Conservation (phyloP, 2,329 filamentous ascomycete genomes). For the Xylaria digitata region DNA sequence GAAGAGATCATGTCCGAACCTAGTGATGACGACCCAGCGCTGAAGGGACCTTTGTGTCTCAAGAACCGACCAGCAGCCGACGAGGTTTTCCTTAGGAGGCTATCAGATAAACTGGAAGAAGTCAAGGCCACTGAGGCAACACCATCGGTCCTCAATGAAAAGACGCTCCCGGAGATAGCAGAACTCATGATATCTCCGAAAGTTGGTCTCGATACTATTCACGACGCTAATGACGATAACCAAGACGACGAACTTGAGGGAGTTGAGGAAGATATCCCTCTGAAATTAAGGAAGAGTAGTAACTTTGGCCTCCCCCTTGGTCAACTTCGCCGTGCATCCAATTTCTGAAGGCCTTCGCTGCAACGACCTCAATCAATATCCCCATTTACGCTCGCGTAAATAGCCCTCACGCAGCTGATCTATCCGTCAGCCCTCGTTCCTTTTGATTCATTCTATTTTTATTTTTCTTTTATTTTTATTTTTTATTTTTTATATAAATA, state of each 20-base stretch:
- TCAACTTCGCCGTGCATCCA: conserved; percentile 32
- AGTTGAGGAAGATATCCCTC: conserved; percentile 41
- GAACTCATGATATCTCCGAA: conserved; percentile 12
- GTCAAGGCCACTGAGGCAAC: conserved; percentile 59
- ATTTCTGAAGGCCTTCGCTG: conserved; percentile 1
- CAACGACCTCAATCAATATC: background rate
- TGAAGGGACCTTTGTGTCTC: conserved; percentile 66
- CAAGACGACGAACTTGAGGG: conserved; percentile 30
- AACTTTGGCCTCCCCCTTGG: conserved; percentile 49
- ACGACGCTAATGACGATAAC: conserved; percentile 34
- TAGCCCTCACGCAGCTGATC: background rate
- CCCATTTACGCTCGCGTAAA: background rate
- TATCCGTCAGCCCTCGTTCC: background rate
- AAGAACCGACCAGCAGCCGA: conserved; percentile 67
- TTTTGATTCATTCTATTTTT: conserved; percentile 24
- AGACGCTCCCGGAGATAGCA: conserved; percentile 20
- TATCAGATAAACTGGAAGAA: conserved; percentile 64
- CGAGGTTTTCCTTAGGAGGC: conserved; percentile 62
- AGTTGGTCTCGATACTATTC: conserved; percentile 18
- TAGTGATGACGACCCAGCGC: conserved; percentile 56
- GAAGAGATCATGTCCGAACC: conserved; percentile 52
- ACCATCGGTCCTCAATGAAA: conserved; percentile 55
- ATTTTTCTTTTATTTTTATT: no score
- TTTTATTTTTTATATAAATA: no score
- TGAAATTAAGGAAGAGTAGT: conserved; percentile 42